Evolutionary conservation across 73 alveolate species (phyloP), one percentile per base, ranked within the genome.

Genomic region (Paramecium primaurelia): DNA sequence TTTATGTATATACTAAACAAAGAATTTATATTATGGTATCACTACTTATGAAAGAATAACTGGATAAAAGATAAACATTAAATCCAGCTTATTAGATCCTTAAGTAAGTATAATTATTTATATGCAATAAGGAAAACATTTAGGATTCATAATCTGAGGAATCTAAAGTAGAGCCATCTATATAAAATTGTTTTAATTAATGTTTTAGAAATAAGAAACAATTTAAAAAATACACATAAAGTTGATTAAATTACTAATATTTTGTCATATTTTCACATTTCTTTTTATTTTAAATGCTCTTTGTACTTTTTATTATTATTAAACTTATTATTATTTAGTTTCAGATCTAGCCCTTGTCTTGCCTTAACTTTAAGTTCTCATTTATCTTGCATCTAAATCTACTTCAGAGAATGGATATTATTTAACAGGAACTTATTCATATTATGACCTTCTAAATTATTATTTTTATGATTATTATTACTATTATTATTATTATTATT

Each of bases 401-500:
- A 80, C 44, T 80, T 42, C 91, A 38, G 91, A 44, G 49, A 45
- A 49, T 45, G 91, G 64, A 80, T 80, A 80, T 49, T 80, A 80
- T 49, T 80, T 80, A 22, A 45, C 28, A 18, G 91, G 91, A 2
- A 80, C 44, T 44, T 80, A 40, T 44, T 44, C 91, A 20, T 73
- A 73, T 80, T 80, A 26, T 20, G 75, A 32, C 20, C 6, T 40
- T 26, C 44, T 80, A 2, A 42, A 38, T 47, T 42, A 20, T 77
- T 38, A 77, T 77, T 34, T 10, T 18, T 38, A 8, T 14, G 1
- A 6, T 20, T 30, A 18, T 25, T 26, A 6, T 34, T 71, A 26
- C n/a, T 42, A 77, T 40, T 77, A 59, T n/a, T 77, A 36, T 37
- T 40, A 5, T 16, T 20, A 34, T 42, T 38, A 77, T 49, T 49